Percentiles rank a stretch among this genome's conserved stretches.
Conservation (phyloP, 441 rosid species). For the Iberis amara region DNA sequence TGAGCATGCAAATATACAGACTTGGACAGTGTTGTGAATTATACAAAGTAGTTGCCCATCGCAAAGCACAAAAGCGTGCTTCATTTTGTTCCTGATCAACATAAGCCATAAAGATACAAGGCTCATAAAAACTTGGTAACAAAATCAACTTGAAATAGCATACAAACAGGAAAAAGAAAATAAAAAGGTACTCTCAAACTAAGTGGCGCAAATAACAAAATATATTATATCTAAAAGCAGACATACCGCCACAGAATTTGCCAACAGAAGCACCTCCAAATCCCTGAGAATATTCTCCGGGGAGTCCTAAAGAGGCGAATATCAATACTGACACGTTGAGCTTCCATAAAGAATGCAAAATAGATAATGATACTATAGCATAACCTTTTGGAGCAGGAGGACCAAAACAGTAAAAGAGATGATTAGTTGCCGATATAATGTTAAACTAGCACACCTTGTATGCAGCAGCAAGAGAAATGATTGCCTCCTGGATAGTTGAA, state of each 20-base stretch:
- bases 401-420: conserved; percentile 4
- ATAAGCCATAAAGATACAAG: conserved; percentile 25
- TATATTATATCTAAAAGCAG: conserved; percentile 8
- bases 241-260: conserved; percentile 70
- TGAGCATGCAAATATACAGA: conserved; percentile 90
- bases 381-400: conserved; percentile 4
- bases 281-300: conserved; percentile 54
- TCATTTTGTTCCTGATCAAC: conserved; percentile 79
- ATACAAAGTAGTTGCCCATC: conserved; percentile 87
- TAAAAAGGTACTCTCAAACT: not conserved
- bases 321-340: conserved; percentile 19
- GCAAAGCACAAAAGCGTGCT: conserved; percentile 89
- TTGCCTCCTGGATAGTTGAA: conserved; percentile 75
- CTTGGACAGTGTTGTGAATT: conserved; percentile 84
- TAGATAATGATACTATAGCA: conserved; percentile 9
- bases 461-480: conserved; percentile 73
- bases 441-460: conserved; percentile 56
- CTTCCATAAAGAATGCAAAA: conserved; percentile 10
- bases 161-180: not conserved
- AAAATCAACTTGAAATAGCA: conserved; percentile 4
- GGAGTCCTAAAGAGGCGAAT: conserved; percentile 58
- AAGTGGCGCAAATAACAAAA: conserved; percentile 6
- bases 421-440: conserved; percentile 15
- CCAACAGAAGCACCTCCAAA: conserved; percentile 74
- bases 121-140: conserved; percentile 19